Evolutionary conservation across 163 green algal genomes (phyloP).

Genomic region (Scenedesmus sp.): DNA sequence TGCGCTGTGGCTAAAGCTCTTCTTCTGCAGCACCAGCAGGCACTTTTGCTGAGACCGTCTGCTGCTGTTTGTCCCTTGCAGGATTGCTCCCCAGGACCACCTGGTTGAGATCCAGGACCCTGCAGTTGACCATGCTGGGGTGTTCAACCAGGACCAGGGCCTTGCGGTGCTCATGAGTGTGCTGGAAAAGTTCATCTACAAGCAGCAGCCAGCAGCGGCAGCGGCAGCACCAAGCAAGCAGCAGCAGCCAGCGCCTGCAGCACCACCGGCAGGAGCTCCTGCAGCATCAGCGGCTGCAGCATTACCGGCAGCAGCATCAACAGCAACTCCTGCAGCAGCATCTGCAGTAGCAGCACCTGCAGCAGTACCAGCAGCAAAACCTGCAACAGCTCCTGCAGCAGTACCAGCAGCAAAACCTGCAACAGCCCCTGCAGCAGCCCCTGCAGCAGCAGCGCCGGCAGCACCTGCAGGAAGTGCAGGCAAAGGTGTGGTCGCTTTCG

Average conservation of each 20-base stretch:
- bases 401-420: background rate
- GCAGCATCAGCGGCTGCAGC: background rate
- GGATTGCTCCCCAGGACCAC: background rate
- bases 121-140: constrained; percentile 1
- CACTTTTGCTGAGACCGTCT: background rate
- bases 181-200: constrained; percentile 4
- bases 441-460: background rate
- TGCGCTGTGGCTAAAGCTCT: background rate
- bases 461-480: no score
- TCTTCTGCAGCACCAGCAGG: background rate
- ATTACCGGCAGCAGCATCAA: background rate
- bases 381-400: background rate
- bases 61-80: background rate
- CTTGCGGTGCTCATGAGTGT: background rate
- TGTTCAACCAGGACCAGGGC: background rate
- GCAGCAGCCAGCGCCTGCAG: background rate
- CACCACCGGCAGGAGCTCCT: background rate
- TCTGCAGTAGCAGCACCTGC: background rate
- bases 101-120: background rate
- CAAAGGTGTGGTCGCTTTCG: no score
- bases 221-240: background rate
- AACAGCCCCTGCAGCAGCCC: no score
- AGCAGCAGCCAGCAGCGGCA: background rate
- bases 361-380: background rate
- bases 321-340: background rate